These are phyloP conservation scores for Skeletonema costatum DNA, from an alignment of 108 stramenopile genomes.

Conservation along the genomic window DNA sequence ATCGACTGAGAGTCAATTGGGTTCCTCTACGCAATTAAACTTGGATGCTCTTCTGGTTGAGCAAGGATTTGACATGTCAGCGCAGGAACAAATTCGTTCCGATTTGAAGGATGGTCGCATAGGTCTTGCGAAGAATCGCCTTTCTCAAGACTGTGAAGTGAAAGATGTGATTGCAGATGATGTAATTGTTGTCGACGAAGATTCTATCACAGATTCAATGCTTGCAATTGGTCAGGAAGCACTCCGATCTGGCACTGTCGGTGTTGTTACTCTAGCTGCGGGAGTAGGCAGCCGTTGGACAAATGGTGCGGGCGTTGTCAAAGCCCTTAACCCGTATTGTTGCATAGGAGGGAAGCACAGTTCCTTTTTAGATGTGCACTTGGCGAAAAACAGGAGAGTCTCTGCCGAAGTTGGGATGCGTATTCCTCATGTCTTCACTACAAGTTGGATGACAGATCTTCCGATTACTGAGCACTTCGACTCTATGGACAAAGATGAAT, in stretches of 20 bases:
- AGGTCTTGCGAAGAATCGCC: conserved; percentile 62
- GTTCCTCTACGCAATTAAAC: not conserved
- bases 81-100: conserved; percentile 41
- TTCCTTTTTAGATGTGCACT: conserved; percentile 60
- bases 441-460: conserved; percentile 64
- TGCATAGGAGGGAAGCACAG: conserved; percentile 52
- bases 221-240: conserved; percentile 44
- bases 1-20: not conserved
- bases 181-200: conserved; percentile 41
- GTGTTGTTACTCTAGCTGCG: conserved; percentile 57
- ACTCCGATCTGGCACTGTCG: conserved; percentile 50
- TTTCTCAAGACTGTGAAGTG: conserved; percentile 37
- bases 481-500: conserved; percentile 29
- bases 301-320: conserved; percentile 66
- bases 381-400: conserved; percentile 59
- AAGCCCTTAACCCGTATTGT: conserved; percentile 62
- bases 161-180: conserved; percentile 48
- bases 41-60: conserved; percentile 46
- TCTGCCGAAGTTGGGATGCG: conserved; percentile 37
- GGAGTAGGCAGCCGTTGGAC: conserved; percentile 70
- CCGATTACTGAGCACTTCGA: conserved; percentile 44
- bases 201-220: conserved; percentile 25
- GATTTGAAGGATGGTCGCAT: conserved; percentile 48
- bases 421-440: conserved; percentile 60
- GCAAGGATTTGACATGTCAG: conserved; percentile 51